A percentile compares a stretch with the other conserved stretches of the same genome.
phyloP scores from a whole-genome alignment of 148 eudicot genomes.

The Polygonum maritimum region DNA sequence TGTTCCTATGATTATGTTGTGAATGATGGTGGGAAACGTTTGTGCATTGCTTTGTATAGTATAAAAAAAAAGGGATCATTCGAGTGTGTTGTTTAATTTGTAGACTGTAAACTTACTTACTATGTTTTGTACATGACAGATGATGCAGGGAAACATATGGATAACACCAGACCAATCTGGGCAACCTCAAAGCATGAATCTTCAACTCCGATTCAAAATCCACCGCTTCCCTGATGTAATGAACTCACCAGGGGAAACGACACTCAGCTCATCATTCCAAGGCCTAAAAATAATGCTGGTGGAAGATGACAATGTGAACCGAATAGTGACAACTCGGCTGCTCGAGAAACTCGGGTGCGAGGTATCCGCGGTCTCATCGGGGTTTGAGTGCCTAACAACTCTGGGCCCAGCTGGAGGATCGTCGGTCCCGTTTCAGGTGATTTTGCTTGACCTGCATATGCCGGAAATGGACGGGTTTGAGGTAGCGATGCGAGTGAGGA shows the following conservation, averaged over 20 bases:
- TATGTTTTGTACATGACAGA: constrained; percentile 19
- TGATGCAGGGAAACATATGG: constrained; percentile 86
- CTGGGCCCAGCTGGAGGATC: constrained; percentile 26
- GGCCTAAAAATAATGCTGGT: constrained; percentile 44
- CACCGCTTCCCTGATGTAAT: background rate
- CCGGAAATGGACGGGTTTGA: constrained; percentile 77
- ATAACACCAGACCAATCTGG: constrained; percentile 37
- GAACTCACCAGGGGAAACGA: background rate
- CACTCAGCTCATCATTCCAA: constrained; percentile 20
- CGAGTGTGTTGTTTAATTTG: no score
- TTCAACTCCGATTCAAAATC: constrained; percentile 26
- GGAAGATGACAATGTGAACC: constrained; percentile 59
- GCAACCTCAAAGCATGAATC: constrained; percentile 46
- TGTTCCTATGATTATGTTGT: background rate
- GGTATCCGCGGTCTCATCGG: constrained; percentile 50
- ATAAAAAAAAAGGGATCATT: no score
- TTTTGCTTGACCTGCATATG: constrained; percentile 64
- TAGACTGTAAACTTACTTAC: background rate
- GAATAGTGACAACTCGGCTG: constrained; percentile 57
- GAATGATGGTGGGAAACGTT: background rate
- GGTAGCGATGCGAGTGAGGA: constrained; percentile 50
- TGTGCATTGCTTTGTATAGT: no score
- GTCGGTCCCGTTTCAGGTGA: constrained; percentile 25
- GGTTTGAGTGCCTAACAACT: constrained; percentile 48
- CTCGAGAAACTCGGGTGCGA: constrained; percentile 64